Conservation (phyloP, 257 asterid genomes). For the Petunia axillaris region DNA sequence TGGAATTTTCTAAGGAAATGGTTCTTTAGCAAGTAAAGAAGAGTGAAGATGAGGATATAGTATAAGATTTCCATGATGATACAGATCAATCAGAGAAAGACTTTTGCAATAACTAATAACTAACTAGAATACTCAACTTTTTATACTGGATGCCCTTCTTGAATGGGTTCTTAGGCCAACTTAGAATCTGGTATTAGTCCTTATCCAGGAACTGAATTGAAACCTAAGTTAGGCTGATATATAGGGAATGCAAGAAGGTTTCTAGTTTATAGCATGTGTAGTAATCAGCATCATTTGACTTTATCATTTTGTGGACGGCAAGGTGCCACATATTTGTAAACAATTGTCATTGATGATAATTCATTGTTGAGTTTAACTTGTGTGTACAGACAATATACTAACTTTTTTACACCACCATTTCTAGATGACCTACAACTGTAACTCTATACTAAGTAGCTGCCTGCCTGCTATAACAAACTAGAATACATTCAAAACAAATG, state of each 20-base stretch:
- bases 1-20: conserved; percentile 42
- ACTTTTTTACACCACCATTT: background rate
- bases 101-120: background rate
- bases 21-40: conserved; percentile 30
- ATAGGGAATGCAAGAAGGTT: too few relatives aligned
- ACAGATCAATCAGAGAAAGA: background rate
- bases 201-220: background rate
- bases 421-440: too few relatives aligned
- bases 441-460: too few relatives aligned
- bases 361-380: background rate
- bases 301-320: background rate
- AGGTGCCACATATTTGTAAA: background rate
- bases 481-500: too few relatives aligned
- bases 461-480: too few relatives aligned
- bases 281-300: background rate
- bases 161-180: background rate
- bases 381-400: too few relatives aligned
- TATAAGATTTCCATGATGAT: conserved; percentile 30
- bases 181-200: background rate
- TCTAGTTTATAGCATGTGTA: background rate
- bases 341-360: too few relatives aligned
- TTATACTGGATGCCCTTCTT: background rate
- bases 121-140: background rate
- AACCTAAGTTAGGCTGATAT: background rate
- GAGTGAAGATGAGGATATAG: conserved; percentile 27